Conservation (phyloP, 371 early-diverging fungal genomes). For the Haplosporangium sp. region DNA sequence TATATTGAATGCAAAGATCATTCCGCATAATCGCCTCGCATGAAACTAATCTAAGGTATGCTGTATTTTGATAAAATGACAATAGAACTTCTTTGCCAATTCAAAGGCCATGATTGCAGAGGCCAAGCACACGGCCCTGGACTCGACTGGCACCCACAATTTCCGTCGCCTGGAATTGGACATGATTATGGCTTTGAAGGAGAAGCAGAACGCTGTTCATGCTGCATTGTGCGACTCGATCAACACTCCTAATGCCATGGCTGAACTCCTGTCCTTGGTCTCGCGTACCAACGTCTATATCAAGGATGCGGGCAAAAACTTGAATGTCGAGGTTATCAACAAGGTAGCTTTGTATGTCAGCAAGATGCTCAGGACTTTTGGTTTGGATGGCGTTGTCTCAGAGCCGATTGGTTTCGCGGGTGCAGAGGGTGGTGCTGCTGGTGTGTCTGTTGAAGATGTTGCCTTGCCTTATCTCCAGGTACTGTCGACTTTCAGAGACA, state of each 20-base stretch:
- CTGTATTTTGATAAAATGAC: slow-evolving; percentile 7
- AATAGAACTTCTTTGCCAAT: slow-evolving; percentile 87
- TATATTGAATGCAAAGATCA: too few species aligned
- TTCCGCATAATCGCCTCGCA: not conserved
- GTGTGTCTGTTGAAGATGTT: slow-evolving; percentile 69
- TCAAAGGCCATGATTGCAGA: slow-evolving; percentile 82
- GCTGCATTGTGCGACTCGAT: slow-evolving; percentile 94
- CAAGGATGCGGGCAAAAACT: slow-evolving; percentile 60
- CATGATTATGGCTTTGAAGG: slow-evolving; percentile 57
- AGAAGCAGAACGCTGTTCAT: slow-evolving; percentile 79
- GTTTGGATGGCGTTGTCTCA: slow-evolving; percentile 71
- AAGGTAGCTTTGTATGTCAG: slow-evolving; percentile 88
- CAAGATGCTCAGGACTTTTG: slow-evolving; percentile 78
- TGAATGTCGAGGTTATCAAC: slow-evolving; percentile 73
- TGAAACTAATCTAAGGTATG: not conserved
- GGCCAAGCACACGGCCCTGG: slow-evolving; percentile 54
- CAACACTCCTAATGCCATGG: slow-evolving; percentile 90
- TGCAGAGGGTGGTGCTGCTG: slow-evolving; percentile 50
- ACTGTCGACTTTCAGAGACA: slow-evolving; percentile 89
- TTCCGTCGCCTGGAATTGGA: slow-evolving; percentile 73
- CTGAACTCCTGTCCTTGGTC: slow-evolving; percentile 85
- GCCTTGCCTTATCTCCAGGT: slow-evolving; percentile 85
- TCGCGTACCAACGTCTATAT: slow-evolving; percentile 86
- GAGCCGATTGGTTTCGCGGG: slow-evolving; percentile 66
- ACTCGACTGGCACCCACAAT: slow-evolving; percentile 76